Conservation (phyloP, 2,329 filamentous ascomycete species). For the Colletotrichum falcatum region DNA sequence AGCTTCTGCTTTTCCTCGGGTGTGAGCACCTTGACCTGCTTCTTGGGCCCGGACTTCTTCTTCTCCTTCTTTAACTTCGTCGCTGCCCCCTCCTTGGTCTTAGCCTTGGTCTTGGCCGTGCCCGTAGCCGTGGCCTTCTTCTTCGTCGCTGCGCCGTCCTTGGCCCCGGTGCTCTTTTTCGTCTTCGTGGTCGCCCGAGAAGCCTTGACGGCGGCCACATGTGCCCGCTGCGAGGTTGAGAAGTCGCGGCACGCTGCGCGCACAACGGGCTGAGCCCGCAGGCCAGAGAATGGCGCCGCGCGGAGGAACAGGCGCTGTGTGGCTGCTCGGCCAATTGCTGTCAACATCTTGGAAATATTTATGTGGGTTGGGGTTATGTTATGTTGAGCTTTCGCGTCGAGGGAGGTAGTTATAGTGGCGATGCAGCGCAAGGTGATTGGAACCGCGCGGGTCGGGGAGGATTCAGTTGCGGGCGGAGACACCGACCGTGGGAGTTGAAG, state of each 20-base stretch:
- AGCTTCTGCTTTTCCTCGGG: constrained; percentile 54
- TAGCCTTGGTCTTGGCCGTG: too few species aligned
- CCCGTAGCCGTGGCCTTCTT: constrained; percentile 44
- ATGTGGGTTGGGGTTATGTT: constrained; percentile 3
- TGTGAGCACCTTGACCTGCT: constrained; percentile 50
- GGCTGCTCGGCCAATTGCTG: constrained; percentile 54
- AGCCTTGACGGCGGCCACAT: constrained; percentile 45
- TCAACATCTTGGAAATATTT: constrained; percentile 53
- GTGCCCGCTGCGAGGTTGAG: constrained; percentile 47
- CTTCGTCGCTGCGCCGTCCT: constrained; percentile 45
- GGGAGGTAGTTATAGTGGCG: not conserved
- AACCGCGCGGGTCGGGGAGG: not conserved
- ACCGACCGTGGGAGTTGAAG: constrained; percentile 18
- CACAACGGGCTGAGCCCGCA: constrained; percentile 39
- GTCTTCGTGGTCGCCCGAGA: constrained; percentile 45
- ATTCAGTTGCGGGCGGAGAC: constrained; percentile 6
- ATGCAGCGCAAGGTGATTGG: not conserved
- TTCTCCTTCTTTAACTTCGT: constrained; percentile 41
- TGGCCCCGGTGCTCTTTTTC: constrained; percentile 44
- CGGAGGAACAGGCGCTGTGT: constrained; percentile 50
- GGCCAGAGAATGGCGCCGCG: constrained; percentile 43
- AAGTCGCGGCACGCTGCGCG: constrained; percentile 47
- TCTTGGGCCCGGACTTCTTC: constrained; percentile 48
- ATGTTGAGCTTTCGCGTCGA: constrained; percentile 11
- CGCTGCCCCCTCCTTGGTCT: constrained; percentile 42